Percentiles rank a stretch among this genome's conserved stretches.
phyloP scores from a whole-genome alignment of 2,329 filamentous ascomycete species.

The Colletotrichum coccodes region DNA sequence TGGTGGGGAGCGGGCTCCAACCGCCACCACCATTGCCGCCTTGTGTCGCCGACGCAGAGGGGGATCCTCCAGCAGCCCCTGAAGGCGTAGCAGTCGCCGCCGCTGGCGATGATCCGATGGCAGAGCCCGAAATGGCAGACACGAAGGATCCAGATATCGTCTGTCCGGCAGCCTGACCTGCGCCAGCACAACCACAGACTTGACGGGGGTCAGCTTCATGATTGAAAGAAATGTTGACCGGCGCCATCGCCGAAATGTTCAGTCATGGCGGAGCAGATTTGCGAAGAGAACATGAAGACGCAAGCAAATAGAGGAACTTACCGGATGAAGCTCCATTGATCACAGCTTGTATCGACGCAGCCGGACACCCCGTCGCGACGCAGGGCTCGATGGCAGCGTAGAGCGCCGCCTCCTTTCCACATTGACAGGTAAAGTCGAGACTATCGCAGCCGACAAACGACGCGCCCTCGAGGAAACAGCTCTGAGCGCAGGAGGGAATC shows the following conservation, averaged over 20 bases:
- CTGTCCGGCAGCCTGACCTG: background rate
- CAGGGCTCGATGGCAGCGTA: constrained; percentile 40
- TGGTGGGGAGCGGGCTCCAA: constrained; percentile 17
- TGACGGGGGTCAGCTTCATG: background rate
- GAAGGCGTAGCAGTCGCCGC: constrained; percentile 8
- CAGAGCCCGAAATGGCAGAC: constrained; percentile 13
- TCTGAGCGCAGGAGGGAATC: constrained; percentile 40
- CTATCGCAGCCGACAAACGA: constrained; percentile 39
- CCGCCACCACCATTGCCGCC: background rate
- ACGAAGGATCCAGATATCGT: constrained; percentile 24
- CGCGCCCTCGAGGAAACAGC: constrained; percentile 41
- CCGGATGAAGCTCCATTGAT: constrained; percentile 38
- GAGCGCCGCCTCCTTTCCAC: constrained; percentile 36
- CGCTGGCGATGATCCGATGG: constrained; percentile 7
- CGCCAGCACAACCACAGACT: constrained; percentile 27
- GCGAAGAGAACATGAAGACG: accelerated
- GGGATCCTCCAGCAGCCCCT: background rate
- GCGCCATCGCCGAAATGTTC: accelerated
- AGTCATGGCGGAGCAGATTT: accelerated
- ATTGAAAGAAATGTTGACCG: accelerated
- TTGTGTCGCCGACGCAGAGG: constrained; percentile 15
- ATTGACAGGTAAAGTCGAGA: constrained; percentile 42
- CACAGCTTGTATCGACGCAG: constrained; percentile 37
- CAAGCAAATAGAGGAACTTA: background rate
- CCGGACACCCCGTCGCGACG: constrained; percentile 39